Base-by-base conservation (phyloP, 805 yeast species). In the Pichia occidentalis region DNA sequence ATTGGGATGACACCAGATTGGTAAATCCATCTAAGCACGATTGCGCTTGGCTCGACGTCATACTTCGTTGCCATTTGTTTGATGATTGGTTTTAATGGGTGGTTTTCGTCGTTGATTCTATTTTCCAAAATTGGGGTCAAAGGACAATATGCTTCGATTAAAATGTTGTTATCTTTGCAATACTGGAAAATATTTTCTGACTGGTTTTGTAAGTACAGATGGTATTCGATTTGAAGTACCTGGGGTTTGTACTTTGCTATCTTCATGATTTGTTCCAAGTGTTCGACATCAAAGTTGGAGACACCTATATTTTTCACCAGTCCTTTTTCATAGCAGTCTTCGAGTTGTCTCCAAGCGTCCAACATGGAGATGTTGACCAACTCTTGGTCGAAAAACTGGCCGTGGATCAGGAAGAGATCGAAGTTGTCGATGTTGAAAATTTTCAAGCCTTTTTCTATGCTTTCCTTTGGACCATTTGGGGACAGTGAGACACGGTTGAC, bases 211-310 rank as follows among this genome's bases (percentile, higher is more conserved):
- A 79, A 63, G 48, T 79, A 76, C 1, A 81, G 73, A 49, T 77
- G 75, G 59, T 71, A 77, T 51, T 81, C 88, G 47, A 82, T 74
- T 57, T 82, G 90, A 52, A 80, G 74, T 19, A 81, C 75, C 45
- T 63, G 68, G 3, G 87, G 86, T 44, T 64, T 66, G 43, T 58
- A 57, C 32, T 67, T 68, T 10, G 73, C 68, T 28, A 60, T 48
- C 20, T 60, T 55, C 19, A 71, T 51, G 16, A 73, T 56, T 24
- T 50, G 52, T 43, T 77, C 62, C 34, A 80, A 52, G 41, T 70
- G 65, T 13, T 57, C 61, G 13, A 59, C 59, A 32, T 72, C 64
- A 48, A 75, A 80, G 54, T 82, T 82, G 12, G 86, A 80, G 21
- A 77, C 78, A 9, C 78, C 78, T 40, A 72, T 70, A 47, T 67